Base-by-base conservation (phyloP, 202 grass and related monocot genomes). In the Sporobolus alterniflorus region DNA sequence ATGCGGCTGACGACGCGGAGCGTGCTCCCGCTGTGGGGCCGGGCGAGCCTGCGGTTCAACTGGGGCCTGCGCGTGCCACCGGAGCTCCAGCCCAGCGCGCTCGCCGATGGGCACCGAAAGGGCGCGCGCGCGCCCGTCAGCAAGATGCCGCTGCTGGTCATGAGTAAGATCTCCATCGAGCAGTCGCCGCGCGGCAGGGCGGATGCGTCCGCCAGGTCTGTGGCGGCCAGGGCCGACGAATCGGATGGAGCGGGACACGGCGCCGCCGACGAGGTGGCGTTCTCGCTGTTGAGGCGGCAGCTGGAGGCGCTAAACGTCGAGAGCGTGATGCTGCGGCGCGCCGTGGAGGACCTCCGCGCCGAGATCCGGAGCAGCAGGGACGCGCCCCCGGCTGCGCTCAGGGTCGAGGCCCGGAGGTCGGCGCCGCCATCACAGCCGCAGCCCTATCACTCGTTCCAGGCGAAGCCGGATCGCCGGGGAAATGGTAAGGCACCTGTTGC, bases 131-230 rank as follows among this genome's bases (percentile, higher is more conserved):
- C 84, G 17, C 83, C 90, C 21, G 48, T 92, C 66, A 71, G 63
- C 73, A 95, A 90, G 87, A 78, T 98, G 83, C 93, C 92, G 29
- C 91, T 92, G 54, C 89, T 95, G 33, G 89, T 92, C 39, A 83
- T 98, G 87, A 93, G 74, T 80, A 98, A 95, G 91, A 75, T 98
- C 71, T 92, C 73, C 52, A 90, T 98, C 51, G 89, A 95, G 74
- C 91, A 90, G 31, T 74, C 86, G n/a, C 65, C 56, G 18, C 65
- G 48, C 32, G 48, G 67, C 24, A 47, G 18, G 30, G 7, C 42
- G 28, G 83, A 74, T 6, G 7, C 57, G 1, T 18, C 34, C 26
- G 1, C 32, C 26, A 24, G 5, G 18, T 7, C 49, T n/a, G 40
- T 22, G 11, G 41, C 62, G 22, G 14, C 29, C 34, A 0, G 18